Conservation (phyloP, 2,329 filamentous ascomycete species). For the Fusarium coffeatum region DNA sequence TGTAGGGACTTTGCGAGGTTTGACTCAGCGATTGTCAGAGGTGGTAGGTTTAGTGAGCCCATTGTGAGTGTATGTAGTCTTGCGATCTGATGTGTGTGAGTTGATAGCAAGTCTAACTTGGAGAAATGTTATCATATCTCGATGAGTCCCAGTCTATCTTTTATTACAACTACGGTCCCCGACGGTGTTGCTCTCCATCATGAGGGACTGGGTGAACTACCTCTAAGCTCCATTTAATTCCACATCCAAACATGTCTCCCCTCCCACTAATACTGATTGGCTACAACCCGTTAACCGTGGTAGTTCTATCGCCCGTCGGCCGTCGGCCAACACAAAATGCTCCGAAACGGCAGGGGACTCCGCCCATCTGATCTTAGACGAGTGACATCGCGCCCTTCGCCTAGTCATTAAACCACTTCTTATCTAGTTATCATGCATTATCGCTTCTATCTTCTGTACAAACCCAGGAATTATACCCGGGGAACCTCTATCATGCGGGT, state of each 20-base stretch:
- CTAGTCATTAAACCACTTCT: no score
- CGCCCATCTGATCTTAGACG: background rate
- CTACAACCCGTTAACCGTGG: background rate
- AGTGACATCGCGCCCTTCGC: background rate
- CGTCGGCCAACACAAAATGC: constrained; percentile 4
- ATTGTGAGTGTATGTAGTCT: background rate
- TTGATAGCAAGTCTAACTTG: background rate
- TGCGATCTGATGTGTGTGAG: background rate
- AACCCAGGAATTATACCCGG: background rate
- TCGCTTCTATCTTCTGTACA: background rate
- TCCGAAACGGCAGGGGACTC: background rate
- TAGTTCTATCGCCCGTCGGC: constrained; percentile 2
- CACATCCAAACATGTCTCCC: background rate
- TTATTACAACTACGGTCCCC: background rate
- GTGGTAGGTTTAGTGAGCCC: background rate
- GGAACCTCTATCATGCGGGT: background rate
- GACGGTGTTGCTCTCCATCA: background rate
- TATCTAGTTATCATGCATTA: background rate
- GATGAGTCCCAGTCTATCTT: background rate
- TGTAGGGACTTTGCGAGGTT: constrained; percentile 10
- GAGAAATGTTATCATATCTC: background rate
- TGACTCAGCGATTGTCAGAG: background rate
- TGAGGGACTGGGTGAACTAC: no score
- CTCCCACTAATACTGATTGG: background rate
- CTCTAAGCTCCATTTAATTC: background rate